These are phyloP conservation scores for Ceratobasidium sp. DNA, from an alignment of 1,284 basidiomycete genomes.

Conservation along the genomic window DNA sequence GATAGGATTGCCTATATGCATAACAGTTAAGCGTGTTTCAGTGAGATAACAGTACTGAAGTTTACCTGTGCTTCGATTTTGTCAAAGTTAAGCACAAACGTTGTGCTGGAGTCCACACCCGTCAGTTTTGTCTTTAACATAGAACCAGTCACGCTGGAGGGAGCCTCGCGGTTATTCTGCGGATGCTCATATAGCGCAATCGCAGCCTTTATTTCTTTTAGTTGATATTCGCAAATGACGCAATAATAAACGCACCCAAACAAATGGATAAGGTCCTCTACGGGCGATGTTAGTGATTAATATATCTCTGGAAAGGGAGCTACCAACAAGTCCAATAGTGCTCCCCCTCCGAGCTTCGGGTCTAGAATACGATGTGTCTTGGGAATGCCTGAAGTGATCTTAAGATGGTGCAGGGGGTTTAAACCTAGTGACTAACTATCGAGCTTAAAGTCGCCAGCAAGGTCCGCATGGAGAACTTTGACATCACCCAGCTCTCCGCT, in stretches of 20 bases:
- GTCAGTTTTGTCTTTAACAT: slow-evolving; percentile 74
- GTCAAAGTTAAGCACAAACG: slow-evolving; percentile 76
- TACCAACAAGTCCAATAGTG: slow-evolving; percentile 78
- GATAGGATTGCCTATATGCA: slow-evolving; percentile 41
- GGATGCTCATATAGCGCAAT: slow-evolving; percentile 82
- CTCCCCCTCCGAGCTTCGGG: slow-evolving; percentile 85
- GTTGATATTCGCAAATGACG: slow-evolving; percentile 15
- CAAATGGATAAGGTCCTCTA: slow-evolving; percentile 43
- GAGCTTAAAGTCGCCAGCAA: slow-evolving; percentile 74
- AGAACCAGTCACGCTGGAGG: slow-evolving; percentile 47
- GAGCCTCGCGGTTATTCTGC: slow-evolving; percentile 63
- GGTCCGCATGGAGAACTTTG: slow-evolving; percentile 56
- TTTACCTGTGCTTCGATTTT: slow-evolving; percentile 55
- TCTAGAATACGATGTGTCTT: slow-evolving; percentile 78
- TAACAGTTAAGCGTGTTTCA: background rate
- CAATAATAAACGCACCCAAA: slow-evolving; percentile 37
- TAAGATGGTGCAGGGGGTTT: background rate
- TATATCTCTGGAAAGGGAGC: background rate
- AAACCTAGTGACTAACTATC: slow-evolving; percentile 42
- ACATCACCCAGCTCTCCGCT: slow-evolving; percentile 67
- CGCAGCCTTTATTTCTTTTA: slow-evolving; percentile 61
- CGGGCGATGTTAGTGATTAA: background rate
- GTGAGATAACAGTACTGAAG: background rate
- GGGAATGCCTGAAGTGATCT: slow-evolving; percentile 60
- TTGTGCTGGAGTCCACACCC: slow-evolving; percentile 79